Evolutionary conservation across 331 rosid genomes (phyloP).

Genomic region (Rhamnella rubrinervis): DNA sequence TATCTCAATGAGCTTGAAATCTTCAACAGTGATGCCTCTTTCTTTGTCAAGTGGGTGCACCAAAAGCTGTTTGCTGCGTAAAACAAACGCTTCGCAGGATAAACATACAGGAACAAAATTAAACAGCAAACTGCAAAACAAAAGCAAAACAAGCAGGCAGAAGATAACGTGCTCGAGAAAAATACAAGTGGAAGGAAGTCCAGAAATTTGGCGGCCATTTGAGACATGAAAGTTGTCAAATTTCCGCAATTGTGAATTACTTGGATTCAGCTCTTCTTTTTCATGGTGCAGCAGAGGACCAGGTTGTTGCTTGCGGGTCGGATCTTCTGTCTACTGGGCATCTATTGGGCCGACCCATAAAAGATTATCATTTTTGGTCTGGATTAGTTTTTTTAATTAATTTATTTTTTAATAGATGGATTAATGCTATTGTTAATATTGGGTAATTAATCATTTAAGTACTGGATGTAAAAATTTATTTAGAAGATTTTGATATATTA

Average conservation of each 20-base stretch:
- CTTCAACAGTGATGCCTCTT: conserved; percentile 81
- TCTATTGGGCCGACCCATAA: no score
- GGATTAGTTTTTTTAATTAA: no score
- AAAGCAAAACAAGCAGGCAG: background rate
- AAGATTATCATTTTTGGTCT: no score
- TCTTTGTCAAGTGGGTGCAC: conserved; percentile 76
- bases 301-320: background rate
- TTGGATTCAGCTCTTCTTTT: background rate
- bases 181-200: conserved; percentile 85
- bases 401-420: no score
- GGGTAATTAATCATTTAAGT: no score
- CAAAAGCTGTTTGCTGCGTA: conserved; percentile 63
- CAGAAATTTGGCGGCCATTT: conserved; percentile 92
- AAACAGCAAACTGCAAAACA: background rate
- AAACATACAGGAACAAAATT: conserved; percentile 1
- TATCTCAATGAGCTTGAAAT: conserved; percentile 91
- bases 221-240: no score
- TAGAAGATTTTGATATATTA: no score
- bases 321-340: no score
- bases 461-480: no score
- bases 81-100: background rate
- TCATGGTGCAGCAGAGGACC: background rate
- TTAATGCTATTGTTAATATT: no score
- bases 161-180: background rate
- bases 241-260: no score